Conservation (phyloP, 2,329 filamentous ascomycete species). For the Claviceps capensis region DNA sequence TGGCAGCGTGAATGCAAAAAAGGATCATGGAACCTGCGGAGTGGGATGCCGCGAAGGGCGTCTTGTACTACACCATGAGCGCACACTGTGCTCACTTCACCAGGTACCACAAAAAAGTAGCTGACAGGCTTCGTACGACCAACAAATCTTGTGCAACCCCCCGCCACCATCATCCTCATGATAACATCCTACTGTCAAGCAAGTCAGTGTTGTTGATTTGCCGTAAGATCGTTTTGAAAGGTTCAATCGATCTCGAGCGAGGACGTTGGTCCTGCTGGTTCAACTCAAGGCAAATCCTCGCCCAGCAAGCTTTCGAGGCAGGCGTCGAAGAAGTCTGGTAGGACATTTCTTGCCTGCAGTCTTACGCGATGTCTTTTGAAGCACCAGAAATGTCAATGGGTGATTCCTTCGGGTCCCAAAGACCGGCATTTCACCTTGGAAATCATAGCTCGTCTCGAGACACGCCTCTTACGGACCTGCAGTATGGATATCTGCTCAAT, state of each 20-base stretch:
- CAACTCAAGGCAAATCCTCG: not conserved
- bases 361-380: conserved; percentile 12
- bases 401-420: conserved; percentile 16
- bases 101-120: not conserved
- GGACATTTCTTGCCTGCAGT: not conserved
- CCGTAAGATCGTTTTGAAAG: not conserved
- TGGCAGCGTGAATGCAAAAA: too few species aligned
- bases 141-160: not conserved
- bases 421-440: conserved; percentile 50
- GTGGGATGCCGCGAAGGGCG: too few species aligned
- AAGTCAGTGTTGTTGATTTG: not conserved
- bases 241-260: not conserved
- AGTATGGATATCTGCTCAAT: conserved; percentile 55
- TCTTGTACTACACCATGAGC: not conserved
- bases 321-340: not conserved
- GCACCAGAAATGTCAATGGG: conserved; percentile 11
- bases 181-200: too few species aligned
- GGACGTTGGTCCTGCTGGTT: not conserved
- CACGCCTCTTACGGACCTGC: conserved; percentile 45
- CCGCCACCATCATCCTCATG: not conserved
- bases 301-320: not conserved
- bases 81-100: conserved; percentile 5
- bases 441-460: conserved; percentile 56
- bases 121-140: not conserved
- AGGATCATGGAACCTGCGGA: too few species aligned